These are phyloP conservation scores for Heliocybe sulcata DNA, from an alignment of 1,284 basidiomycete species.

Conservation along the genomic window DNA sequence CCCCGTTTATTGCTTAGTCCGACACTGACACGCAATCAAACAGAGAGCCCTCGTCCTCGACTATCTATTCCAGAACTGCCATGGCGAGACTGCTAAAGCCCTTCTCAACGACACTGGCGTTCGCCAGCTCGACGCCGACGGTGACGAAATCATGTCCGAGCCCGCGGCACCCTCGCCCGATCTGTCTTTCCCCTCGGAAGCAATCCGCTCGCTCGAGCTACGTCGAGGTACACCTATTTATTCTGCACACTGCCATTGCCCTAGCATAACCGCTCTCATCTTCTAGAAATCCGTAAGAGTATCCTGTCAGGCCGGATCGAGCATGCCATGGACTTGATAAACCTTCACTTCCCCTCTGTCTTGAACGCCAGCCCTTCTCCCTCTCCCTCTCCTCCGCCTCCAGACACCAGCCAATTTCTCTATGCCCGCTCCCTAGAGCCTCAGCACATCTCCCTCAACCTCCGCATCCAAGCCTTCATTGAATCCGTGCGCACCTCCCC, in stretches of 20 bases:
- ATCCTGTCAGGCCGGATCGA: constrained; percentile 68
- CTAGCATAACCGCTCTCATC: not conserved
- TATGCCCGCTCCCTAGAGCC: constrained; percentile 39
- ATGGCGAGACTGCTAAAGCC: constrained; percentile 60
- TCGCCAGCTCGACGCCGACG: constrained; percentile 56
- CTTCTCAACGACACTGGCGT: constrained; percentile 62
- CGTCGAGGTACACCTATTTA: constrained; percentile 45
- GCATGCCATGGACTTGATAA: constrained; percentile 58
- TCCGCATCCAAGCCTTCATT: constrained; percentile 78
- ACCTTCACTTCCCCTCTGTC: constrained; percentile 64
- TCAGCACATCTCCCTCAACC: constrained; percentile 68
- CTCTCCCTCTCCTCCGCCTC: not conserved
- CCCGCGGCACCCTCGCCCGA: constrained; percentile 17
- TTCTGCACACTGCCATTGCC: no score
- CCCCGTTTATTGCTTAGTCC: not conserved
- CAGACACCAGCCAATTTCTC: not conserved
- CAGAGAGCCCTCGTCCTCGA: constrained; percentile 75
- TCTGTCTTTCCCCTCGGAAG: constrained; percentile 31
- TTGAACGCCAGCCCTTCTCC: constrained; percentile 2
- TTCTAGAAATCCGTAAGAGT: constrained; percentile 54
- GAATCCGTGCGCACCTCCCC: constrained; percentile 73
- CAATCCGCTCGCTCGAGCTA: constrained; percentile 39
- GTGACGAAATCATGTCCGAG: constrained; percentile 46
- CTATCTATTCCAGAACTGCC: constrained; percentile 73
- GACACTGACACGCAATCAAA: not conserved